phyloP scores from a whole-genome alignment of 768 basidiomycete species.

The Agaricus sinodeliciosus region DNA sequence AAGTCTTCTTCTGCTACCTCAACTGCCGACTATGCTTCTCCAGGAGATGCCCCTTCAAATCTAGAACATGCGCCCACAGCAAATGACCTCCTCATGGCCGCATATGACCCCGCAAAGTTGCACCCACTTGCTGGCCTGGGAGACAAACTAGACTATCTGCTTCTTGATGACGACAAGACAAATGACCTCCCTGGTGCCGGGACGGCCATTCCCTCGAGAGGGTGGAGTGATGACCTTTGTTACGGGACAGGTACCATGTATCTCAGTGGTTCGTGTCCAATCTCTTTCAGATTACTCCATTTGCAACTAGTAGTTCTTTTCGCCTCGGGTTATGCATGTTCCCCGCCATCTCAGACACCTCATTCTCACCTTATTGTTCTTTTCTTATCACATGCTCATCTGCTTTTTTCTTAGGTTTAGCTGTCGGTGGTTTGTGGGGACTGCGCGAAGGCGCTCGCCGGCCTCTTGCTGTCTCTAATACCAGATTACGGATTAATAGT shows the following conservation, averaged over 20 bases:
- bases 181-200: slow-evolving; percentile 83
- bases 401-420: slow-evolving; percentile 70
- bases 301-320: slow-evolving; percentile 37
- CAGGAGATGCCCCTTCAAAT: slow-evolving; percentile 29
- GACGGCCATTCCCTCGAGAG: slow-evolving; percentile 89
- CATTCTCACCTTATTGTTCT: slow-evolving; percentile 79
- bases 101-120: slow-evolving; percentile 87
- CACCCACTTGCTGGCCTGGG: slow-evolving; percentile 92
- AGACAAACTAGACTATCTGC: slow-evolving; percentile 91
- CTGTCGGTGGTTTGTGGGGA: slow-evolving; percentile 93
- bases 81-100: slow-evolving; percentile 77
- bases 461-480: slow-evolving; percentile 80
- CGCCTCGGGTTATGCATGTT: slow-evolving; percentile 45
- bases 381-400: slow-evolving; percentile 69
- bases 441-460: slow-evolving; percentile 88
- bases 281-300: slow-evolving; percentile 60
- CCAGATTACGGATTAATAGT: slow-evolving; percentile 91
- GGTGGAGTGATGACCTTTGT: slow-evolving; percentile 99
- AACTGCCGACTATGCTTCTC: slow-evolving; percentile 40
- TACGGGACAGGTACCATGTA: slow-evolving; percentile 99
- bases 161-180: slow-evolving; percentile 95
- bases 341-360: slow-evolving; percentile 42
- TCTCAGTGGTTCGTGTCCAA: slow-evolving; percentile 77
- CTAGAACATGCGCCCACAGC: slow-evolving; percentile 67
- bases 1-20: slow-evolving; percentile 33